phyloP scores from a whole-genome alignment of 192 early-diverging fungal species.

The Coemansia sp. region DNA sequence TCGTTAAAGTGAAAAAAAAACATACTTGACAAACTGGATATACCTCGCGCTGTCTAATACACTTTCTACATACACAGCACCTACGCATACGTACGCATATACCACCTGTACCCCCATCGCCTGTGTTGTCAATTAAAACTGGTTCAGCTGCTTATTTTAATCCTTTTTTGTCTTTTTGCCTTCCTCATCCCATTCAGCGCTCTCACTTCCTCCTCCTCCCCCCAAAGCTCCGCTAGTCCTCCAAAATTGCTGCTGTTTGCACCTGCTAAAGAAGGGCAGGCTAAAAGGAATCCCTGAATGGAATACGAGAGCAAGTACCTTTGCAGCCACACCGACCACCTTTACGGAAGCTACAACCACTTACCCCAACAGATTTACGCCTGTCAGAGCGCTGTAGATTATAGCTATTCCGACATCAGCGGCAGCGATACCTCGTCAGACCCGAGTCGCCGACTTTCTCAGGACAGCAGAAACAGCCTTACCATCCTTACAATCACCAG shows the following conservation, averaged over 20 bases:
- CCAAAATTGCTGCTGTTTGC: not conserved
- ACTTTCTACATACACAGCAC: not conserved
- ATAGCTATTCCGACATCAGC: not conserved
- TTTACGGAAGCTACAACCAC: not conserved
- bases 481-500: slow-evolving; percentile 1
- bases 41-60: not conserved
- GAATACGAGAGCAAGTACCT: slow-evolving; percentile 4
- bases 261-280: not conserved
- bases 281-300: not conserved
- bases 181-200: not conserved
- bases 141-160: not conserved
- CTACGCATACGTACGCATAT: not conserved
- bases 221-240: not conserved
- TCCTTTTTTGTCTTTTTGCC: not conserved
- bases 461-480: not conserved
- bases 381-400: not conserved
- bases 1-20: not conserved
- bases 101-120: not conserved
- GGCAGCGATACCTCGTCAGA: not conserved
- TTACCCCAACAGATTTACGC: not conserved
- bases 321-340: slow-evolving; percentile 1
- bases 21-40: not conserved
- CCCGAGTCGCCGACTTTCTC: not conserved
- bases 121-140: not conserved
- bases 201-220: not conserved